Base-by-base conservation (phyloP, 352 stramenopile species). In the Globisporangium paddicum region DNA sequence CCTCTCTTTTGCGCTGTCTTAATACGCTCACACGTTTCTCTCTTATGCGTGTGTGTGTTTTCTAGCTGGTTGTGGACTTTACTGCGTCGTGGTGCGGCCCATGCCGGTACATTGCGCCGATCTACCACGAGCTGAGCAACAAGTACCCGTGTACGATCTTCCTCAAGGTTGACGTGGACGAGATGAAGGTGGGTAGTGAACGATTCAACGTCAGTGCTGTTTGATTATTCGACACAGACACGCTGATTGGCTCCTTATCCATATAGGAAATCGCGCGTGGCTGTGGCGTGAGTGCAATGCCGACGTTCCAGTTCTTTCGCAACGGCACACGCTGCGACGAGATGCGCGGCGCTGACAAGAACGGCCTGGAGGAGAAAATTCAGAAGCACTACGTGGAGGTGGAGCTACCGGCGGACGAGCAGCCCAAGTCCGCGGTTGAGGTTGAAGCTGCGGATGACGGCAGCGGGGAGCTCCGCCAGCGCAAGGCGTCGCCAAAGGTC, bases 271-370 rank as follows among this genome's bases (percentile, higher is more conserved):
- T 96, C 56, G 70, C 81, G 0, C 62, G 66, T 26, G 62, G 60
- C 10, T 92, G 81, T 64, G 89, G 83, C 25, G 89, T 98, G 66
- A 78, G 66, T 13, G 86, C 90, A 38, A 98, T 98, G 92, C 95
- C 95, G 7, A 98, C 95, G n/a, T 98, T 98, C 72, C 89, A 98
- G 59, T 93, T 98, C 64, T 98, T 88, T 69, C 94, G 96, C 66
- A 84, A 83, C 50, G 89, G 89, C 44, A 75, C 67, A 30, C 96
- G 93, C 70, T 87, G 93, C 30, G 86, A 97, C 55, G 88, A 98
- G 66, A 64, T 97, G 48, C 75, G 77, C 6, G 93, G 93, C 9
- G 93, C 93, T 10, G 80, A 96, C 64, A 79, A 75, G 46, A 78
- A 67, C 23, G 66, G 44, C 3, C 66, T 95, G 9, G 79, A 93